Base-by-base conservation (phyloP, 2,329 filamentous ascomycete species). In the Hirsutella thompsonii region DNA sequence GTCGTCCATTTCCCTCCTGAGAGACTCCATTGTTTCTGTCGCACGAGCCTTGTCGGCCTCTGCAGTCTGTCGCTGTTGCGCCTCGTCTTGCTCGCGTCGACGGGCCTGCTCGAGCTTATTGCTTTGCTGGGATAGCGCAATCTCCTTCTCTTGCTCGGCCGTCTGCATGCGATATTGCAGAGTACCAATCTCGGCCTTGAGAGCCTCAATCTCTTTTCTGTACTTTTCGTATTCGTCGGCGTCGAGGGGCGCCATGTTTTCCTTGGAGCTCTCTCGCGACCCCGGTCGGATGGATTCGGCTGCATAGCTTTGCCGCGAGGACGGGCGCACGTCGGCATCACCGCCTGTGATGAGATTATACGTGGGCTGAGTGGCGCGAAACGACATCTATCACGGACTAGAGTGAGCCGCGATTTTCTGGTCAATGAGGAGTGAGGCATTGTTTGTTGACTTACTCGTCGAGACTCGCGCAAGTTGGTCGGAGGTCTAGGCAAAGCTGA, bases 151-250 rank as follows among this genome's bases (percentile, higher is more conserved):
- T 51, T 94, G 86, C 52, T 90, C 89, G 40, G 85, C 67, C 16
- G 84, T 90, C 53, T 88, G 84, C 49, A 94, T 72, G 44, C 90
- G 86, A 63, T 95, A 98, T 46, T 81, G 81, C 39, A 95, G 67
- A 0, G 87, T 85, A 46, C 89, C 92, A 34, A 96, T 69, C 60
- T 95, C 87, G 2, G 90, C 86, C 55, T 90, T 89, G 20, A 96
- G 70, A 48, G 89, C 82, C 54, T 96, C 89, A 44, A 72, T 74
- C 29, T 66, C 66, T 42, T 64, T 69, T 38, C 69, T 66, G 54
- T 73, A 74, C 36, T 65, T 68, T 53, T 79, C 74, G 53, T 76
- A 75, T 42, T 72, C 67, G 44, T 76, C 70, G n/a, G 68, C 68
- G 44, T 77, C 74, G 1, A 70, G 64, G 0, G 75, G 74, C 26